A percentile compares a stretch with the other conserved stretches of the same genome.
Evolutionary conservation across 139 green algal species (phyloP).

Genomic region (Chlamydomonas sphaeroides): DNA sequence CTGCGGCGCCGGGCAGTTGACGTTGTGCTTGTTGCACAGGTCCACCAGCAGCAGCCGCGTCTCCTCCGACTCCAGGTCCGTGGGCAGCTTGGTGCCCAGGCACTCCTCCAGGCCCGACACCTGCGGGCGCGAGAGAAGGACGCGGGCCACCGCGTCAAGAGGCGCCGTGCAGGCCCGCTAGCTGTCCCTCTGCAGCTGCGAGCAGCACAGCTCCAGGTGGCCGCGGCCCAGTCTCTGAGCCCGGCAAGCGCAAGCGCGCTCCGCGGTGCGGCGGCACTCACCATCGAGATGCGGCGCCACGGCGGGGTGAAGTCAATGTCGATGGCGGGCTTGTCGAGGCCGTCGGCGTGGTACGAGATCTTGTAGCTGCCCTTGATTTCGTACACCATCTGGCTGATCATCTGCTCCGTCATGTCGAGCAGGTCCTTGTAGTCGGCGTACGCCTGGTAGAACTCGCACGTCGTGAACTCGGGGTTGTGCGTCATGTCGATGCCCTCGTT

Average conservation of each 20-base stretch:
- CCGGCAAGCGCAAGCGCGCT: too few relatives aligned
- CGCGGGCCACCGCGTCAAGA: too few relatives aligned
- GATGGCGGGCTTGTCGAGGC: conserved; percentile 79
- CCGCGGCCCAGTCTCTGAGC: too few relatives aligned
- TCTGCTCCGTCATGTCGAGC: conserved; percentile 96
- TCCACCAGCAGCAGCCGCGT: conserved; percentile 68
- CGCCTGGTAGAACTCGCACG: conserved; percentile 97
- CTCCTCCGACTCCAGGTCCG: conserved; percentile 81
- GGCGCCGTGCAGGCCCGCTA: too few relatives aligned
- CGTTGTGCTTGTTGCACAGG: conserved; percentile 75
- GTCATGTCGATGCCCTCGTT: conserved; percentile 99
- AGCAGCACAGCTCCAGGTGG: too few relatives aligned
- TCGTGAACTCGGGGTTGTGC: conserved; percentile 99
- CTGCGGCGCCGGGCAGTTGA: conserved; percentile 89
- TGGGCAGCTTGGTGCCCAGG: conserved; percentile 71
- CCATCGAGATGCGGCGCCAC: conserved; percentile 73
- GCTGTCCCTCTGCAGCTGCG: too few relatives aligned
- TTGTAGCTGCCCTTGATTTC: conserved; percentile 92
- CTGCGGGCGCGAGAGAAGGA: background rate
- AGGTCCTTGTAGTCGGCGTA: conserved; percentile 99
- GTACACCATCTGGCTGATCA: conserved; percentile 93
- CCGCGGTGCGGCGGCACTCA: too few relatives aligned
- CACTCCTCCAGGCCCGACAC: conserved; percentile 83
- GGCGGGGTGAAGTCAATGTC: conserved; percentile 99
- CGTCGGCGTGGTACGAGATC: conserved; percentile 95